These are phyloP conservation scores for Colletotrichum coccodes DNA, from an alignment of 2,329 filamentous ascomycete species.

Conservation along the genomic window DNA sequence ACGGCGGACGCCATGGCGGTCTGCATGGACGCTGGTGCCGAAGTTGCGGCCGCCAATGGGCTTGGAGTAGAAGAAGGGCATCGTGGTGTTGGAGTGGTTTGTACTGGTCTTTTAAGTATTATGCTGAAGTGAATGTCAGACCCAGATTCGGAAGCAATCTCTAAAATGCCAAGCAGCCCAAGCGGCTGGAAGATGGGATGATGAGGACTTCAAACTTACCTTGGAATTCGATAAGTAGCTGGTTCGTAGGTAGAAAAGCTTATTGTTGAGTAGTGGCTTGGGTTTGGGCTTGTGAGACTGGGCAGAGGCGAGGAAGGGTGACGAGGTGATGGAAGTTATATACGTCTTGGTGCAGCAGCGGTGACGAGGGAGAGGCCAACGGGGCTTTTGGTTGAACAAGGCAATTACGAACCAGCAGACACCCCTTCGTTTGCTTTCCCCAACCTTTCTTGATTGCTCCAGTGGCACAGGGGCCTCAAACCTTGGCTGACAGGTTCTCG, in stretches of 20 bases:
- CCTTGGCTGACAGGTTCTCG: slow-evolving; percentile 1
- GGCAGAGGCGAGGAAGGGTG: neutral
- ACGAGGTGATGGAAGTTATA: neutral
- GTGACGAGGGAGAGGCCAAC: slow-evolving; percentile 19
- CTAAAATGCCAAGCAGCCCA: neutral
- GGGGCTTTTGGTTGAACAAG: neutral
- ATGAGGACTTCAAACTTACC: neutral
- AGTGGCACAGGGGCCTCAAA: neutral
- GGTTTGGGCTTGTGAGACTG: neutral
- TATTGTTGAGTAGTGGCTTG: neutral
- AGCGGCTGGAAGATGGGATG: too few relatives aligned
- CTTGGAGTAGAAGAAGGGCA: slow-evolving; percentile 60
- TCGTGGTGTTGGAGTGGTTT: slow-evolving; percentile 35
- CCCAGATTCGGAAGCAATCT: neutral
- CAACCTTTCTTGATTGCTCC: neutral
- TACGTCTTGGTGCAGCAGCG: slow-evolving; percentile 11
- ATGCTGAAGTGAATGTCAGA: neutral
- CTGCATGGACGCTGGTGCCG: slow-evolving; percentile 59
- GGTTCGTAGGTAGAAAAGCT: neutral
- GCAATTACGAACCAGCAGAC: neutral
- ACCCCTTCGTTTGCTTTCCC: neutral
- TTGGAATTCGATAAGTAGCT: neutral
- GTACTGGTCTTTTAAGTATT: neutral
- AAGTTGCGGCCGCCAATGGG: slow-evolving; percentile 58
- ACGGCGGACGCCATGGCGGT: slow-evolving; percentile 56